Percentiles rank a stretch among this genome's conserved stretches.
These are phyloP conservation scores for Pseudocercospora cruenta DNA, from an alignment of 2,329 filamentous ascomycete genomes.

Conservation along the genomic window DNA sequence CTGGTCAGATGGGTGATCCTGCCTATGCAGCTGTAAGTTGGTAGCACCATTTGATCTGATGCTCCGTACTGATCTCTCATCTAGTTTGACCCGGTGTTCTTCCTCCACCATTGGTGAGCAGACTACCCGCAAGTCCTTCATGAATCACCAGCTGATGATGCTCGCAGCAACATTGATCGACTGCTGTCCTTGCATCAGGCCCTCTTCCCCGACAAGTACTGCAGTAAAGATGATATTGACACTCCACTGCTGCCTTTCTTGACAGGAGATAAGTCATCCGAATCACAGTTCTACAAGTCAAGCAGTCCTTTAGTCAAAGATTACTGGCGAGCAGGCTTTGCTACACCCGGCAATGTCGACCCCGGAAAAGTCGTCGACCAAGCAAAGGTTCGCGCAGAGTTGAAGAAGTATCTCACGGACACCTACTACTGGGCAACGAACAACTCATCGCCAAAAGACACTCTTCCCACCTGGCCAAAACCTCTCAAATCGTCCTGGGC, in stretches of 20 bases:
- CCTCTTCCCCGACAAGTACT: neutral
- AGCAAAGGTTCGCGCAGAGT: neutral
- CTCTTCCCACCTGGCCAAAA: neutral
- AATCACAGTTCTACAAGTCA: neutral
- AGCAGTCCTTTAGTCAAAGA: neutral
- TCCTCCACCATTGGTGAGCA: neutral
- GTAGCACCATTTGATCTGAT: neutral
- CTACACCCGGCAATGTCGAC: neutral
- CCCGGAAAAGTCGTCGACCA: neutral
- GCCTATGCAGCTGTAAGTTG: neutral
- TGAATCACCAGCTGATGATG: neutral
- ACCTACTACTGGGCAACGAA: constrained; percentile 1
- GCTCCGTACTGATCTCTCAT: neutral
- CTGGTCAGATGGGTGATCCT: neutral
- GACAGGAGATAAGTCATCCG: neutral
- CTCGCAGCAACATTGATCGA: neutral
- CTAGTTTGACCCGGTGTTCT: neutral
- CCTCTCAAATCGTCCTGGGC: neutral
- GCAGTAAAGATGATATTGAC: neutral
- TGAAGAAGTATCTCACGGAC: neutral
- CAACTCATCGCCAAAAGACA: neutral
- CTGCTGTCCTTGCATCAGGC: neutral
- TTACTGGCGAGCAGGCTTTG: neutral
- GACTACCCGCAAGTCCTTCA: neutral
- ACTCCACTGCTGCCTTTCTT: neutral